Evolutionary conservation across 495 filamentous ascomycete species (phyloP).

Genomic region (Letharia lupina): DNA sequence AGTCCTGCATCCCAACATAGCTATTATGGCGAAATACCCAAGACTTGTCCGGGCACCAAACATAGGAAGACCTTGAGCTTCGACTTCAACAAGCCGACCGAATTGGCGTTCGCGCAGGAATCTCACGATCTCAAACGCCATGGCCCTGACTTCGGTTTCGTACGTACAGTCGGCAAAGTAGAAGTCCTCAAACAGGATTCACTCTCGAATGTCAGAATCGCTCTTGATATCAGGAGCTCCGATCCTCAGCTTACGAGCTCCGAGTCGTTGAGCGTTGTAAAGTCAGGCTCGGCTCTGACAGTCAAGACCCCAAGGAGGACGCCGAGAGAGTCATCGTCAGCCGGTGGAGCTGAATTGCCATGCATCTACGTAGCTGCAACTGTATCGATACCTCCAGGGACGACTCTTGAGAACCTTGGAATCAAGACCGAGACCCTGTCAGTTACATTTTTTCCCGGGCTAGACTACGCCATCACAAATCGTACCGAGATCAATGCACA

Average conservation of each 20-base stretch:
- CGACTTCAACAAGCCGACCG: conserved; percentile 4
- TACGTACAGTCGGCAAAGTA: conserved; percentile 2
- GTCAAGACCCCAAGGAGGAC: conserved; percentile 13
- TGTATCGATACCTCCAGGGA: conserved; percentile 22
- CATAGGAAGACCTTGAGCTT: conserved; percentile 9
- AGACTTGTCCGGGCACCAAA: neutral
- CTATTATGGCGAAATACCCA: conserved; percentile 3
- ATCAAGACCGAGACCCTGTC: conserved; percentile 25
- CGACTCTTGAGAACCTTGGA: conserved; percentile 34
- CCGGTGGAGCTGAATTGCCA: neutral
- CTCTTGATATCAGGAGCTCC: conserved; percentile 10
- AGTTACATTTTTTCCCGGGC: conserved; percentile 7
- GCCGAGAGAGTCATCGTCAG: neutral
- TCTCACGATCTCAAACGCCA: conserved; percentile 4
- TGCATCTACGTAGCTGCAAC: conserved; percentile 15
- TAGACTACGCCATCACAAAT: conserved; percentile 13
- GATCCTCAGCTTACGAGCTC: conserved; percentile 11
- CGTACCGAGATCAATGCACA: conserved; percentile 10
- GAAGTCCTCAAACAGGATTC: conserved; percentile 3
- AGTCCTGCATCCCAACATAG: neutral
- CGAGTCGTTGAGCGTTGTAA: conserved; percentile 10
- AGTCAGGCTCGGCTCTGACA: conserved; percentile 8
- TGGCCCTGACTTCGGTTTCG: neutral
- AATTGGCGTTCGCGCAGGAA: conserved; percentile 11
- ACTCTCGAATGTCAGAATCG: conserved; percentile 1